Evolutionary conservation across 164 flowering plant genomes (phyloP), one percentile per base, ranked within the genome.

Genomic region (Macadamia tetraphylla): DNA sequence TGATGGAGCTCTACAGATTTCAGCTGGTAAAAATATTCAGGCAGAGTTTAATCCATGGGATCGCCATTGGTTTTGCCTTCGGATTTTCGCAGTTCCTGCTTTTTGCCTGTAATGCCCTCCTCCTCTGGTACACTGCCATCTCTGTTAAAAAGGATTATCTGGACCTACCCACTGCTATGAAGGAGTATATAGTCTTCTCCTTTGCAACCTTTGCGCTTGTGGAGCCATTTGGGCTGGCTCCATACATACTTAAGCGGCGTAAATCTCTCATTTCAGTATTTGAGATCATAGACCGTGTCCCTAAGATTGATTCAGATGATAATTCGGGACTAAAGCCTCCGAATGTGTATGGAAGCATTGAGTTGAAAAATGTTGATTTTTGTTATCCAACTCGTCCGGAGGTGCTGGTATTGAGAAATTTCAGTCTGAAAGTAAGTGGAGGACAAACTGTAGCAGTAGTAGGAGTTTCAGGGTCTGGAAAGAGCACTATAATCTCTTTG

Each of bases 71-170:
- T 43, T 89, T 89, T 76, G 87, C 83, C 63, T 92, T 92, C 76
- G 99, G 99, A 67, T 81, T 94, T 77, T 92, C 99, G n/a, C 99
- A 94, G 84, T 94, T 94, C 69, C 90, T 94, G 71, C 94, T 94
- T 55, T 94, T 94, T 81, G 96, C 89, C 56, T 90, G 97, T 74
- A 92, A 94, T 75, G 98, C 98, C 61, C 91, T 90, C 71, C 97
- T 92, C 51, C 96, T 94, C 60, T 94, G 97, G 97, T 94, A 82
- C 77, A 84, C 98, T 65, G 97, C 91, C 6, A 7, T 78, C 23
- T 82, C 83, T 70, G 84, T 92, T 17, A 87, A 81, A 71, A 79
- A 81, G 8, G 62, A 53, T 6, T 52, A 82, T 66, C 51, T 83
- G 77, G 74, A 69, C 65, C 79, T 86, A 18, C 73, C 80, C 10